These are phyloP conservation scores for Exophiala sp. DNA, from an alignment of 2,329 filamentous ascomycete genomes.

Conservation along the genomic window DNA sequence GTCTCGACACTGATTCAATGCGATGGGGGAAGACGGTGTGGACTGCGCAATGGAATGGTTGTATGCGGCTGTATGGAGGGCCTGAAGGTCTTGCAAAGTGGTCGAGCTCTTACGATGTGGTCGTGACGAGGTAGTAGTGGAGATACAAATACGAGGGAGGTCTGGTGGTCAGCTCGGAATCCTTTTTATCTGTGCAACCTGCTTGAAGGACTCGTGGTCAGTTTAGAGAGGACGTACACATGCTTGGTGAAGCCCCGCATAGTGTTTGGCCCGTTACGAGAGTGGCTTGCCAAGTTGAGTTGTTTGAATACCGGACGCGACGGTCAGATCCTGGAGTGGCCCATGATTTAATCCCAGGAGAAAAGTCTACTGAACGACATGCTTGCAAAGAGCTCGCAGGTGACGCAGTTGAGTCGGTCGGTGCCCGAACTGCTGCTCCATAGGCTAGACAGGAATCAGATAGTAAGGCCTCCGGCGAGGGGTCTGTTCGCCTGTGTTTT, in stretches of 20 bases:
- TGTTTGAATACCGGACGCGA: neutral
- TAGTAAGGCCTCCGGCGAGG: too few relatives aligned
- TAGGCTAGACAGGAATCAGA: too few relatives aligned
- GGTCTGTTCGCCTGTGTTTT: too few relatives aligned
- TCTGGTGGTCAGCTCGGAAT: neutral
- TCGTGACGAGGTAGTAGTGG: neutral
- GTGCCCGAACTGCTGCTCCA: neutral
- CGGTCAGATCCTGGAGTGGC: neutral
- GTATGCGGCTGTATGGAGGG: slow-evolving; percentile 2
- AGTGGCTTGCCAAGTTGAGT: slow-evolving; percentile 22
- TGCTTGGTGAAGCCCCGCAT: slow-evolving; percentile 1
- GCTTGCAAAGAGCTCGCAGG: too few relatives aligned
- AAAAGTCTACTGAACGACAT: too few relatives aligned
- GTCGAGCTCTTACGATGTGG: neutral
- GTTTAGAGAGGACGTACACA: neutral
- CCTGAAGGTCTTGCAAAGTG: neutral
- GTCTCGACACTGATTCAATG: neutral
- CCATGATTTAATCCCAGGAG: neutral
- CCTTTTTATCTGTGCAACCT: neutral
- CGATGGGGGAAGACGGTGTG: neutral
- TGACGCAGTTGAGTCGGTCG: neutral
- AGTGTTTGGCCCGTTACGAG: slow-evolving; percentile 18
- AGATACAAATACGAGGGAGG: neutral
- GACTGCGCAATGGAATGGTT: neutral
- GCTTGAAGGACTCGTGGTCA: too few relatives aligned